Evolutionary conservation across 441 rosid species (phyloP).

Genomic region (Syzygium malaccense): DNA sequence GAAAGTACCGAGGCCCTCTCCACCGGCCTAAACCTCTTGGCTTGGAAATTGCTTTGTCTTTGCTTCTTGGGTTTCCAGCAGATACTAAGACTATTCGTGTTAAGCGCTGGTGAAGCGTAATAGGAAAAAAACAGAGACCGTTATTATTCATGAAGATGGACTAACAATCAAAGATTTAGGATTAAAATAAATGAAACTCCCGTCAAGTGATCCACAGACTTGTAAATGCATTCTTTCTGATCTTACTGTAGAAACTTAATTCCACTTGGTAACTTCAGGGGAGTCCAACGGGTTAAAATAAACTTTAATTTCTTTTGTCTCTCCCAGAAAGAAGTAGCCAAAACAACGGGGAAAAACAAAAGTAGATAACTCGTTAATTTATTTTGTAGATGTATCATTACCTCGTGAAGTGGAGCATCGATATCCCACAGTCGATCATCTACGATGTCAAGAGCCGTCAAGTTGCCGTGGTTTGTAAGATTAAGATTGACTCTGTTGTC

Average conservation of each 20-base stretch:
- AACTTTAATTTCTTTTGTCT: not conserved
- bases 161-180: fast-evolving
- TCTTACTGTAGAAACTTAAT: not conserved
- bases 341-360: not conserved
- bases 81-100: not conserved
- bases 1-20: too few relatives aligned
- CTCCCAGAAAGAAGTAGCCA: not conserved
- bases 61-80: fast-evolving
- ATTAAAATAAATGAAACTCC: not conserved
- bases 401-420: not conserved
- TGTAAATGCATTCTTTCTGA: not conserved
- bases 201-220: not conserved
- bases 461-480: not conserved
- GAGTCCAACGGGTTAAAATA: not conserved
- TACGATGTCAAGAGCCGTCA: not conserved
- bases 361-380: not conserved
- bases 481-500: not conserved
- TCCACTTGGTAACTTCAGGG: not conserved
- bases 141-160: not conserved
- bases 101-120: not conserved
- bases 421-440: not conserved
- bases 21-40: fast-evolving
- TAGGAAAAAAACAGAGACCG: not conserved
- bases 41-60: not conserved
- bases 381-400: not conserved